Percentiles rank a stretch among this genome's conserved stretches.
Evolutionary conservation across 768 basidiomycete species (phyloP).

Genomic region (Fistulinella prunicolor): DNA sequence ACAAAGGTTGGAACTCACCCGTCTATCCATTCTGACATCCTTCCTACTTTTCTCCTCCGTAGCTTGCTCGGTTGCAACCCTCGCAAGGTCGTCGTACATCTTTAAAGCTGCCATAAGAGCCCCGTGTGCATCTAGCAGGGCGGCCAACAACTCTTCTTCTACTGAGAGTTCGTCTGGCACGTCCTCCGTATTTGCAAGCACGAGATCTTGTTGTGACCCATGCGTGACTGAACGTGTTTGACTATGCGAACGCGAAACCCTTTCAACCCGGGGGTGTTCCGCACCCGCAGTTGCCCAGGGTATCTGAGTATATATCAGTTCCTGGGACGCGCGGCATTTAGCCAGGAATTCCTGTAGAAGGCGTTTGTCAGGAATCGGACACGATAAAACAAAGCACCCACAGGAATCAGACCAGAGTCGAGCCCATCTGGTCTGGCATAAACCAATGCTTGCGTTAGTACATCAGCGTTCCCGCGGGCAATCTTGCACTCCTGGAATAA

Average conservation of each 20-base stretch:
- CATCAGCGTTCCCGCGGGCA: slow-evolving; percentile 73
- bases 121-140: slow-evolving; percentile 70
- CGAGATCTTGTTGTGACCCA: slow-evolving; percentile 20
- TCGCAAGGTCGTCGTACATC: slow-evolving; percentile 75
- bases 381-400: slow-evolving; percentile 28
- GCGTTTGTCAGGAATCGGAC: neutral
- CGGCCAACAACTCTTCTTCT: slow-evolving; percentile 74
- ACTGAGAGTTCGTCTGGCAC: slow-evolving; percentile 48
- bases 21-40: slow-evolving; percentile 63
- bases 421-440: slow-evolving; percentile 71
- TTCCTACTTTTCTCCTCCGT: slow-evolving; percentile 68
- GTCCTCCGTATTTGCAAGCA: slow-evolving; percentile 30
- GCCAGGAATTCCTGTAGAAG: slow-evolving; percentile 71
- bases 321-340: slow-evolving; percentile 80
- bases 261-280: slow-evolving; percentile 55
- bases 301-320: slow-evolving; percentile 83
- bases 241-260: slow-evolving; percentile 9
- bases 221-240: slow-evolving; percentile 19
- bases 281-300: slow-evolving; percentile 88
- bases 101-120: slow-evolving; percentile 64
- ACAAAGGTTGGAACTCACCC: slow-evolving; percentile 43
- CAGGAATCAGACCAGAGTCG: slow-evolving; percentile 62
- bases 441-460: slow-evolving; percentile 69
- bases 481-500: slow-evolving; percentile 85
- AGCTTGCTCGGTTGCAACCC: slow-evolving; percentile 53